A percentile compares a stretch with the other conserved stretches of the same genome.
Conservation (phyloP, 2,329 filamentous ascomycete genomes). For the Coniochaeta prunicola region DNA sequence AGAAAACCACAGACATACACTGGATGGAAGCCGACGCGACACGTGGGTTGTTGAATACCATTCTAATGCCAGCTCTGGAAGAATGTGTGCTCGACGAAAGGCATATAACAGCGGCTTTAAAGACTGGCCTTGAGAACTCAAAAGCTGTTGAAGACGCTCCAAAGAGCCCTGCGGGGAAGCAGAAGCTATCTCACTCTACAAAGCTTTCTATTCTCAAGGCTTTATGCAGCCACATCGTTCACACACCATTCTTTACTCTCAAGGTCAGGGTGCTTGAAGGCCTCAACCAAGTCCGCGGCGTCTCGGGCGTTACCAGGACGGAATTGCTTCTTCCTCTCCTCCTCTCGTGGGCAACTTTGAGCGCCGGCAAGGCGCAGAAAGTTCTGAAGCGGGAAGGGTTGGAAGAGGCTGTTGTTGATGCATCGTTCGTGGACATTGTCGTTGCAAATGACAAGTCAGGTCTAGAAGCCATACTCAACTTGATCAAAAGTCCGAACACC, state of each 20-base stretch:
- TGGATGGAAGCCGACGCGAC: constrained; percentile 53
- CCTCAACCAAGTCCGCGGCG: constrained; percentile 65
- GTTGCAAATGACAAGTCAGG: constrained; percentile 46
- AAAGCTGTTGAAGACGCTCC: constrained; percentile 18
- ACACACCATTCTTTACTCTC: constrained; percentile 60
- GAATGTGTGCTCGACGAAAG: constrained; percentile 77
- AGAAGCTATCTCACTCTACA: constrained; percentile 46
- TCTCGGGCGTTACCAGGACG: constrained; percentile 61
- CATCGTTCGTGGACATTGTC: constrained; percentile 41
- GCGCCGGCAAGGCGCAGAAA: constrained; percentile 39
- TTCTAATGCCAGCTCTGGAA: constrained; percentile 70
- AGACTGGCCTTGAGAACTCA: constrained; percentile 49
- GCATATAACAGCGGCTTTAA: constrained; percentile 60
- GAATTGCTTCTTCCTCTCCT: constrained; percentile 71
- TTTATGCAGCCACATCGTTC: constrained; percentile 63
- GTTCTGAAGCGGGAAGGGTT: constrained; percentile 34
- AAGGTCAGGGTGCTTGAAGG: constrained; percentile 67
- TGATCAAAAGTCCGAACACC: constrained; percentile 33
- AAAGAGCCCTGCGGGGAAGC: constrained; percentile 29
- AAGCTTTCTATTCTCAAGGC: constrained; percentile 62
- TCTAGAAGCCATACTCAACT: constrained; percentile 42
- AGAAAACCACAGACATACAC: constrained; percentile 16
- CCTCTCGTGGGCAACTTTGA: constrained; percentile 57
- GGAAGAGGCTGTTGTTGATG: constrained; percentile 23
- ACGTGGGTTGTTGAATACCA: constrained; percentile 53